Evolutionary conservation across 192 early-diverging fungal genomes (phyloP).

Genomic region (Dispira parvispora): DNA sequence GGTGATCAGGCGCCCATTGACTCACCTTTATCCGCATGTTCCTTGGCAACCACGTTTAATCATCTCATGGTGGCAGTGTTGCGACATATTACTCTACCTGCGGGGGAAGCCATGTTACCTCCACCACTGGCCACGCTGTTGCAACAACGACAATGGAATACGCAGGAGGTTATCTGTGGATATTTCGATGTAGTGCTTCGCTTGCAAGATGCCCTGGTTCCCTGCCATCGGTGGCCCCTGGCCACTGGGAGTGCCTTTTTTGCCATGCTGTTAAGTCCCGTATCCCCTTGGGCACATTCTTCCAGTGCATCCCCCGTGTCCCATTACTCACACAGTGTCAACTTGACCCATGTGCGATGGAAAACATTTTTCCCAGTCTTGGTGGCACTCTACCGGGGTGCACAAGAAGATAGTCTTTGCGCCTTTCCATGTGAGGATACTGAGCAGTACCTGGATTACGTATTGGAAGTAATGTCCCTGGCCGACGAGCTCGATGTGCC

Average conservation of each 20-base stretch:
- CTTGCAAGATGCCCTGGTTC: neutral
- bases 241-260: neutral
- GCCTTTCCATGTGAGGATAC: neutral
- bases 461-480: neutral
- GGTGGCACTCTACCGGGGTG: neutral
- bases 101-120: neutral
- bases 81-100: neutral
- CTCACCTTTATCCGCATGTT: neutral
- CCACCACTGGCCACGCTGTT: neutral
- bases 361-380: neutral
- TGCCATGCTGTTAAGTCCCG: neutral
- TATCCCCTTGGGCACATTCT: neutral
- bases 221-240: neutral
- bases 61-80: neutral
- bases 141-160: neutral
- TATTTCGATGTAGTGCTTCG: neutral
- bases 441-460: neutral
- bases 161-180: neutral
- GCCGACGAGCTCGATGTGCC: neutral
- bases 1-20: neutral
- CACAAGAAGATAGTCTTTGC: neutral
- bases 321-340: neutral
- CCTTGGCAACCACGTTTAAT: neutral
- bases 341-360: neutral
- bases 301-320: neutral